Percentiles rank a stretch among this genome's conserved stretches.
Evolutionary conservation across 106 monocot genomes (phyloP).

Genomic region (Dendrobium huoshanense): DNA sequence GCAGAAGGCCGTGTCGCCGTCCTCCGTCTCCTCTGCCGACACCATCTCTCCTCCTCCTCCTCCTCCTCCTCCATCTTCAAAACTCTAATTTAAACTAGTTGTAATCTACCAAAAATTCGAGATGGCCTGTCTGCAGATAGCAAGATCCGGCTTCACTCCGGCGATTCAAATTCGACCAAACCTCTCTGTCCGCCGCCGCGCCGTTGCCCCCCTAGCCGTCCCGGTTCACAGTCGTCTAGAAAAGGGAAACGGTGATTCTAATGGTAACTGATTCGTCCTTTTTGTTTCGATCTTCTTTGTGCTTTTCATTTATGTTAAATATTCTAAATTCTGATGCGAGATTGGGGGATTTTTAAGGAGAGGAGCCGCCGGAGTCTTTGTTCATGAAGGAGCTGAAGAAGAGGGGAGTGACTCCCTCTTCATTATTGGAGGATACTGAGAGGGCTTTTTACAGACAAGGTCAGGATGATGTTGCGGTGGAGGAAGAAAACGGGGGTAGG

Average conservation of each 20-base stretch:
- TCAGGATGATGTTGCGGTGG: slow-evolving; percentile 2
- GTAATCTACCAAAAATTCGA: background rate
- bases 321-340: background rate
- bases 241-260: slow-evolving; percentile 15
- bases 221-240: slow-evolving; percentile 29
- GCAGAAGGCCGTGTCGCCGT: too few species aligned
- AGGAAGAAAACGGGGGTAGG: slow-evolving; percentile 16
- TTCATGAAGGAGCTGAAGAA: slow-evolving; percentile 91
- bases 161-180: slow-evolving; percentile 11
- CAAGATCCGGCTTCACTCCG: slow-evolving; percentile 19
- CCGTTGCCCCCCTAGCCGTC: background rate
- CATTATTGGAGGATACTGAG: slow-evolving; percentile 36
- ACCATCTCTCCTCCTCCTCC: too few species aligned
- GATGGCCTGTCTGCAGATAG: slow-evolving; percentile 39
- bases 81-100: background rate
- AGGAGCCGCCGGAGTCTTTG: slow-evolving; percentile 77
- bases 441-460: slow-evolving; percentile 2
- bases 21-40: background rate
- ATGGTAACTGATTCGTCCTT: slow-evolving; percentile 18
- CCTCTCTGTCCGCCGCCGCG: background rate
- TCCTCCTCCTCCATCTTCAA: background rate
- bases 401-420: slow-evolving; percentile 66
- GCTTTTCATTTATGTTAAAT: background rate
- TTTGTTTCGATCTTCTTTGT: background rate
- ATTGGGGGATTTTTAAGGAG: slow-evolving; percentile 18